Evolutionary conservation across 306 rosid species (phyloP).

Genomic region (Mucuna pruriens): DNA sequence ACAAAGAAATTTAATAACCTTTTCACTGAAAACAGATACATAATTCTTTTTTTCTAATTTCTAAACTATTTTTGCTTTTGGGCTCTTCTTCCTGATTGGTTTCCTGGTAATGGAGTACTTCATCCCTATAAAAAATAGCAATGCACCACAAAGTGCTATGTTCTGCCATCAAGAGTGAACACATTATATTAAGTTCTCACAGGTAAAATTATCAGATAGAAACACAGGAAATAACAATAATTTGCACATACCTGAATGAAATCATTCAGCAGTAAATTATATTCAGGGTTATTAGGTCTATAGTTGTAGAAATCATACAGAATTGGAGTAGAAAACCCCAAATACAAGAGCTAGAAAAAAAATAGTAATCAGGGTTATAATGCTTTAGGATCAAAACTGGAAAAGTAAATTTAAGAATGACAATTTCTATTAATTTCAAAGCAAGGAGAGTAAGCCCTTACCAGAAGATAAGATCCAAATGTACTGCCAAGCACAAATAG

Average conservation of each 20-base stretch:
- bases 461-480: conserved; percentile 80
- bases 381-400: not conserved
- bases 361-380: not conserved
- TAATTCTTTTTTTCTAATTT: conserved; percentile 25
- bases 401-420: conserved; percentile 10
- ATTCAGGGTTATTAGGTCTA: conserved; percentile 45
- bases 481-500: conserved; percentile 75
- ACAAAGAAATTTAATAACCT: conserved; percentile 33
- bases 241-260: conserved; percentile 75
- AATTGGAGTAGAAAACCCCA: conserved; percentile 68
- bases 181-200: conserved; percentile 9
- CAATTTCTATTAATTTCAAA: not conserved
- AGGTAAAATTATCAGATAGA: not conserved
- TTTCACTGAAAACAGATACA: conserved; percentile 24
- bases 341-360: conserved; percentile 58
- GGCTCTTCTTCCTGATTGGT: conserved; percentile 72
- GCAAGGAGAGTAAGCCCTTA: conserved; percentile 38
- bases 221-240: not conserved
- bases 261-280: conserved; percentile 55
- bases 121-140: conserved; percentile 83
- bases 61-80: conserved; percentile 69
- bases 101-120: conserved; percentile 72
- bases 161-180: conserved; percentile 52
- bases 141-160: conserved; percentile 76
- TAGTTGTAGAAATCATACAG: conserved; percentile 86